Conservation (phyloP, 1,284 basidiomycete species). For the Ustilago shanxiensis region DNA sequence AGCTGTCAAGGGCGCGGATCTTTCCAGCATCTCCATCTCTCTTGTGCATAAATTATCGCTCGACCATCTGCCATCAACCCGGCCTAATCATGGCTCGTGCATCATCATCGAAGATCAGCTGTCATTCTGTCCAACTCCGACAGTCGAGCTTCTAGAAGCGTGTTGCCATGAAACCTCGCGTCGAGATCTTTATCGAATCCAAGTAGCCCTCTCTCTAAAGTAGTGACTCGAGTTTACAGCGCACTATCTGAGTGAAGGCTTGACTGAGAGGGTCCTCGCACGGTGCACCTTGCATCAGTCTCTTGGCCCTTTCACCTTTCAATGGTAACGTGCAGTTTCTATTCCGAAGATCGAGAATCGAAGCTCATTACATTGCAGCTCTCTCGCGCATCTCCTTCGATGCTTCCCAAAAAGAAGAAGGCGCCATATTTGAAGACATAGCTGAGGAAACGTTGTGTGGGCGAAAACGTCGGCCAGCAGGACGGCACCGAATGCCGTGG, state of each 20-base stretch:
- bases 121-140: background rate
- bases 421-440: background rate
- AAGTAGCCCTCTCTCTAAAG: background rate
- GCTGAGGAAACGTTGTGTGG: background rate
- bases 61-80: background rate
- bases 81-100: slow-evolving; percentile 1
- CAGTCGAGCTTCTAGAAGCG: slow-evolving; percentile 6
- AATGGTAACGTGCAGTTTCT: background rate
- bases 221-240: slow-evolving; percentile 1
- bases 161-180: background rate
- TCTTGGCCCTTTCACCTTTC: background rate
- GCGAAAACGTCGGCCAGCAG: background rate
- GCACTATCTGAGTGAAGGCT: background rate
- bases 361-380: background rate
- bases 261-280: slow-evolving; percentile 5
- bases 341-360: background rate
- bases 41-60: background rate
- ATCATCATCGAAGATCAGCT: background rate
- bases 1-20: background rate
- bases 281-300: background rate
- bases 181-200: background rate
- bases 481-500: background rate
- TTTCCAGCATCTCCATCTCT: slow-evolving; percentile 6
- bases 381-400: background rate
- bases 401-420: too few relatives aligned